A percentile compares a stretch with the other conserved stretches of the same genome.
These are phyloP conservation scores for Acanthamoeba sp. DNA, from an alignment of 208 protist species.

Conservation along the genomic window DNA sequence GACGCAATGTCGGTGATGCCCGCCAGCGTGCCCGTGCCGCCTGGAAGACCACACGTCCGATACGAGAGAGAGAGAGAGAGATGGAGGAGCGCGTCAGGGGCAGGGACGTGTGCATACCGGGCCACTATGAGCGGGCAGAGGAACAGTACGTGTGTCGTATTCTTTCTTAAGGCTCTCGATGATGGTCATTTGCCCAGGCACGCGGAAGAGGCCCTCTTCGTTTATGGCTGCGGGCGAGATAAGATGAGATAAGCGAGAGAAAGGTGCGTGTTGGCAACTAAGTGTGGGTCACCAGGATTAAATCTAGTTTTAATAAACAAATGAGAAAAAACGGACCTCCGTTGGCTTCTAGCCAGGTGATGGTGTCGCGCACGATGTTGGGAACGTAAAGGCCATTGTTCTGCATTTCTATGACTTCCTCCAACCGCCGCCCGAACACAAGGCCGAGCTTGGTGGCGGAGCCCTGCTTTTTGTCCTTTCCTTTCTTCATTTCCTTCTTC, in stretches of 20 bases:
- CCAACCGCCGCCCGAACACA: not conserved
- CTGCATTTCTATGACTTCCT: not conserved
- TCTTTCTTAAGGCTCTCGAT: not conserved
- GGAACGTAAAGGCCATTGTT: not conserved
- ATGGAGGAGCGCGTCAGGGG: too few species aligned
- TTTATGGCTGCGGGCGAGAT: not conserved
- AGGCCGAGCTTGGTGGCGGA: not conserved
- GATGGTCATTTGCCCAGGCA: conserved; percentile 1
- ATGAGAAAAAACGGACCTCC: not conserved
- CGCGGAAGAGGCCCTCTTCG: conserved; percentile 4
- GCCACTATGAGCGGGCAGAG: not conserved
- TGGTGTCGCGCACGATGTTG: conserved; percentile 21
- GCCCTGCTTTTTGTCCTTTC: not conserved
- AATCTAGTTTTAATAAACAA: too few species aligned
- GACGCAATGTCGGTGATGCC: conserved; percentile 39
- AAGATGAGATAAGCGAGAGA: not conserved
- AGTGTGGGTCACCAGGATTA: too few species aligned
- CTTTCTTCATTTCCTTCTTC: not conserved
- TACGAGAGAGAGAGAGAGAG: too few species aligned
- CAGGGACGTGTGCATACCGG: not conserved
- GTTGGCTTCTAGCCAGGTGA: not conserved
- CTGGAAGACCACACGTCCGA: not conserved
- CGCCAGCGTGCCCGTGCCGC: not conserved
- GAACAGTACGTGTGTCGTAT: not conserved
- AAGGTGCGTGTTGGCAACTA: not conserved